Base-by-base conservation (phyloP, 202 grass and related monocot species). In the Panicum virgatum region DNA sequence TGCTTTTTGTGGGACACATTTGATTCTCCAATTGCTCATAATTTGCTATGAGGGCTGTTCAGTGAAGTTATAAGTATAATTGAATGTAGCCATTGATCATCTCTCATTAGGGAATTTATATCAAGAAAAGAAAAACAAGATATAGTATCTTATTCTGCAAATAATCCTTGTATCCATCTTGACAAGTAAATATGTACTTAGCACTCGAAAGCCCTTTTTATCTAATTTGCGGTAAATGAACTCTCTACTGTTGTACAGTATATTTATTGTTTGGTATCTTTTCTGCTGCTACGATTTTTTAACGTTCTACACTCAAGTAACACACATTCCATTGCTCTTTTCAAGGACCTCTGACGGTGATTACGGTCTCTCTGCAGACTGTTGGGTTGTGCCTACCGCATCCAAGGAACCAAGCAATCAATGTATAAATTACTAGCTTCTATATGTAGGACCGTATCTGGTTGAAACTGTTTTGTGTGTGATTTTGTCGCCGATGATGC, bases 391-490 rank as follows among this genome's bases (percentile, higher is more conserved):
- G 16, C 22, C 22, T 79, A 51, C 74, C 0, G 12, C 67, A 34
- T 62, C 32, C 26, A 88, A 84, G 81, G 71, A 84, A 45, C 34
- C n/a, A n/a, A n/a, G 32, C 25, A n/a, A n/a, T n/a, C n/a, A n/a
- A n/a, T 51, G 69, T 62, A 84, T 80, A 88, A 80, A 80, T 53
- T 71, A 70, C 53, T 80, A 80, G 61, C 81, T 80, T 67, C 11
- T 76, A 19, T 76, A 18, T 34, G 2, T 80, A 53, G 81, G 69
- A 43, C 37, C 2, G 62, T 2, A 19, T 69, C 59, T 22, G 7
- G 71, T 80, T 76, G 8, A 13, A 82, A 61, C 62, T 53, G 62
- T 67, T 27, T 20, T 70, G 13, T 70, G 53, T n/a, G n/a, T 43
- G 51, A 58, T 52, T 71, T 61, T 16, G 29, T 73, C 59, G 60